Base-by-base conservation (phyloP, 2,329 filamentous ascomycete genomes). In the Alternaria ethzedia region DNA sequence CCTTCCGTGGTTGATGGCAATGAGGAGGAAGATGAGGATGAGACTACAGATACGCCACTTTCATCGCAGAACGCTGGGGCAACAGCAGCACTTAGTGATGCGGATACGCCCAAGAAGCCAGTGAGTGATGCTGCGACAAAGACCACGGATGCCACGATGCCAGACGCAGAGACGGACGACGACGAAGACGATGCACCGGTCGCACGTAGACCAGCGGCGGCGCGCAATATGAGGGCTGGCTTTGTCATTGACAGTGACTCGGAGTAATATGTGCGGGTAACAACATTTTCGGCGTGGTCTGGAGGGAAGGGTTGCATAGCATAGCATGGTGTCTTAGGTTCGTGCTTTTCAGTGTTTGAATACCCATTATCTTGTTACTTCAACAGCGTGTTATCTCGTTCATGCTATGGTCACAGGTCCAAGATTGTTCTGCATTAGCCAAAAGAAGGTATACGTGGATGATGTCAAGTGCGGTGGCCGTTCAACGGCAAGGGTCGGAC, bases 221-320 rank as follows among this genome's bases (percentile, higher is more conserved):
- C 77, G 43, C 77, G 82, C 28, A 79, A 71, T 51, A 75, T 74
- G 45, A 74, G 82, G 55, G 82, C 79, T 41, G 82, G 80, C 0
- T 83, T 84, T 63, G 70, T 84, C 43, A 71, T 83, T 70, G 81
- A 82, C 50, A 82, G 82, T 59, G 82, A 83, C 70, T 81, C 79
- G 25, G 79, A 81, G 61, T 81, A 71, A 71, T 6, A 5, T 1
- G 3, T 12, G 3, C 12, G 4, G 10, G 2, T 17, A 5, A 30
- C 1, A n/a, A 28, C 15, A 12, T 6, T 5, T 1, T 28, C 10
- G 26, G 30, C 2, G n/a, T 36, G 1, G 3, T 41, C 2, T 36
- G 1, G 3, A 6, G 36, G 28, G 5, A 25, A 25, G 12, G 3
- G 15, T 17, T 6, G 17, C 20, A 21, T 25, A 15, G 49, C 30